phyloP scores from a whole-genome alignment of 306 rosid genomes.

The Rosa multiflora region DNA sequence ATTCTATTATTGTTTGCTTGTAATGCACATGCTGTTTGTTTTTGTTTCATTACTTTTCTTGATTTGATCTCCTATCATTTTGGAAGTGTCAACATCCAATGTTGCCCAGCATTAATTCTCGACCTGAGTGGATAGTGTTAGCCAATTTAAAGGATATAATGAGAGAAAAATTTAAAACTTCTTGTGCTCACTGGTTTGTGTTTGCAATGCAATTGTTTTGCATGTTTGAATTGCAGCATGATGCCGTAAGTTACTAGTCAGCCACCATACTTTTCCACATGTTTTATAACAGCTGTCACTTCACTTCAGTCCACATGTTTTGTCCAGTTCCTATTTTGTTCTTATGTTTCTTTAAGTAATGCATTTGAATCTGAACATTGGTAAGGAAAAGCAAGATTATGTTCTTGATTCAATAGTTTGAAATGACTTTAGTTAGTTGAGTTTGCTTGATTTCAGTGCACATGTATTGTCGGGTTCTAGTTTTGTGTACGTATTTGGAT shows the following conservation, averaged over 20 bases:
- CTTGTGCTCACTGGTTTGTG: background rate
- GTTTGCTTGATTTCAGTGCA: background rate
- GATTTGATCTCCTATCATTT: background rate
- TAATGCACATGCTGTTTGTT: background rate
- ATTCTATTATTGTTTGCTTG: constrained; percentile 5
- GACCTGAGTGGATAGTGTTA: background rate
- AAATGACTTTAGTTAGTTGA: background rate
- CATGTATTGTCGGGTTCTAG: background rate
- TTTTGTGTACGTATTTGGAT: constrained; percentile 2
- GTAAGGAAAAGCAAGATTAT: background rate
- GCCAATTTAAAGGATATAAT: background rate
- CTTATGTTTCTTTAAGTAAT: background rate
- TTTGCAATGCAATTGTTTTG: background rate
- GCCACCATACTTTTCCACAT: background rate
- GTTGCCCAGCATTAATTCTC: background rate
- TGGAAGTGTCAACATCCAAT: background rate
- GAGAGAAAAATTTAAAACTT: background rate
- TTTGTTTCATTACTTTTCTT: background rate
- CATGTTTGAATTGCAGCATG: background rate
- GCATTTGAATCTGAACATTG: constrained; percentile 1
- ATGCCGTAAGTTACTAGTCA: background rate
- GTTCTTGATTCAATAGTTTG: background rate
- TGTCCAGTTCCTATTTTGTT: background rate
- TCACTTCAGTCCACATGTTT: background rate
- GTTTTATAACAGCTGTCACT: background rate